Conservation (phyloP, 768 basidiomycete genomes). For the Coprinopsis strossmayeri region DNA sequence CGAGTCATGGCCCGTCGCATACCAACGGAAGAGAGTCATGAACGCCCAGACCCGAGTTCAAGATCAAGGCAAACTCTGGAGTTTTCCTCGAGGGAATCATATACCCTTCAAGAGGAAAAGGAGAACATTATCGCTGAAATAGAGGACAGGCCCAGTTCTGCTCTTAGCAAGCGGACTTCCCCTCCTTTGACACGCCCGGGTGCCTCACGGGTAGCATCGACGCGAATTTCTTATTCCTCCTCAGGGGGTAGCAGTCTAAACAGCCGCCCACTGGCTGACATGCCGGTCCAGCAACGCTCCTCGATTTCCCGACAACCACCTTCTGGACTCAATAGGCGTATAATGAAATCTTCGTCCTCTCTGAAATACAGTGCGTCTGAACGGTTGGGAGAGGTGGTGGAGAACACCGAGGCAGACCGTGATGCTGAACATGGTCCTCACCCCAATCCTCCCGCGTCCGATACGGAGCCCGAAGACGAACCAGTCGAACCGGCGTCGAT, state of each 20-base stretch:
- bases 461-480: conserved; percentile 30
- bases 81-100: conserved; percentile 15
- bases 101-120: conserved; percentile 39
- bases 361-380: conserved; percentile 28
- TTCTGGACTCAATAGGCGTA: conserved; percentile 40
- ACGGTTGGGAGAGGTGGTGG: conserved; percentile 27
- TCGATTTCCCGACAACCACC: conserved; percentile 33
- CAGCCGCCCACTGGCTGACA: conserved; percentile 25
- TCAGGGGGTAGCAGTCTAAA: conserved; percentile 14
- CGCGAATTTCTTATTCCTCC: conserved; percentile 21
- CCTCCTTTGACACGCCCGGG: conserved; percentile 30
- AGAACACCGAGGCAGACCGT: background rate
- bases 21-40: conserved; percentile 33
- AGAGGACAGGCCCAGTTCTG: conserved; percentile 28
- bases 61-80: conserved; percentile 22
- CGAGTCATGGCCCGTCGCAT: conserved; percentile 33
- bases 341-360: conserved; percentile 34
- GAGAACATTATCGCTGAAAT: conserved; percentile 37
- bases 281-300: conserved; percentile 26
- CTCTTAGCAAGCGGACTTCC: conserved; percentile 22
- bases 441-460: conserved; percentile 22
- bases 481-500: conserved; percentile 21
- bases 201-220: conserved; percentile 16
- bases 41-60: conserved; percentile 16
- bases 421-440: conserved; percentile 24